phyloP scores from a whole-genome alignment of 768 basidiomycete genomes.

The Wakefieldia striispora region DNA sequence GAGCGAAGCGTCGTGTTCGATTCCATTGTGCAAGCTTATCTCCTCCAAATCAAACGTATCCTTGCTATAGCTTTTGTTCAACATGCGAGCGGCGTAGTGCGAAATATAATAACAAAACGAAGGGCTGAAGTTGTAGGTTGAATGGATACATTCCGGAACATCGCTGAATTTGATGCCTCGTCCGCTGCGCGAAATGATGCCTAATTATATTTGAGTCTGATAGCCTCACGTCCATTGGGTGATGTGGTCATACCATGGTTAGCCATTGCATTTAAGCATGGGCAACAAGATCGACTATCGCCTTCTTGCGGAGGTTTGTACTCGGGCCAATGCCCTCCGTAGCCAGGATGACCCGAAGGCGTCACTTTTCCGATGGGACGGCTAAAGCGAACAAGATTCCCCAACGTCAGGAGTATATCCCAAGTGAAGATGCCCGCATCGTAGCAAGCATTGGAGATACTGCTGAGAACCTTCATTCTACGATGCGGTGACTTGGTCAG shows the following conservation, averaged over 20 bases:
- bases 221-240: slow-evolving; percentile 33
- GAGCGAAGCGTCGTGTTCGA: slow-evolving; percentile 26
- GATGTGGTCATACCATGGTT: slow-evolving; percentile 69
- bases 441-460: slow-evolving; percentile 8
- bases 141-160: slow-evolving; percentile 37
- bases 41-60: slow-evolving; percentile 63
- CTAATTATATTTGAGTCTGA: slow-evolving; percentile 8
- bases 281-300: slow-evolving; percentile 71
- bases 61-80: slow-evolving; percentile 52
- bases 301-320: slow-evolving; percentile 54
- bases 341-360: slow-evolving; percentile 51
- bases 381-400: slow-evolving; percentile 7
- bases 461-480: slow-evolving; percentile 5
- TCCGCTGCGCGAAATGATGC: slow-evolving; percentile 58
- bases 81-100: slow-evolving; percentile 53
- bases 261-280: slow-evolving; percentile 73
- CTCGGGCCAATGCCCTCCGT: slow-evolving; percentile 65
- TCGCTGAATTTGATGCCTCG: slow-evolving; percentile 60
- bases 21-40: slow-evolving; percentile 13
- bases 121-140: slow-evolving; percentile 67
- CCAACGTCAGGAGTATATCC: slow-evolving; percentile 14
- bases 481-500: slow-evolving; percentile 32
- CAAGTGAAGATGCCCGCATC: slow-evolving; percentile 4
- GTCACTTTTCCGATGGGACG: slow-evolving; percentile 51
- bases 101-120: slow-evolving; percentile 66